phyloP scores from a whole-genome alignment of 768 basidiomycete species.

The Scleroderma bovista region DNA sequence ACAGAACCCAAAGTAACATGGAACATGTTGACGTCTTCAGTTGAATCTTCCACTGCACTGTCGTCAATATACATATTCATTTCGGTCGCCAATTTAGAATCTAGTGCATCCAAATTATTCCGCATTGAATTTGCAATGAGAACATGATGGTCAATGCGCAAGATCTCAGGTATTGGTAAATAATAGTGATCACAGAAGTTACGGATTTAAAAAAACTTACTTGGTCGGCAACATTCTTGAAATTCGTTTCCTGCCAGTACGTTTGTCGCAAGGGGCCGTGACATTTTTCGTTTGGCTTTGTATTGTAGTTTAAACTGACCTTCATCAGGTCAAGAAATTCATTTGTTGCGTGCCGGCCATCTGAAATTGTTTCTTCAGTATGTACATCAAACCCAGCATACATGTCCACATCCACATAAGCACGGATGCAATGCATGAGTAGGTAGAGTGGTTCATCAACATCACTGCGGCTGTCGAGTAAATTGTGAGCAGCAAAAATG shows the following conservation, averaged over 20 bases:
- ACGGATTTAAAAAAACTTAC: conserved; percentile 22
- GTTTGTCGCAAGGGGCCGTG: background rate
- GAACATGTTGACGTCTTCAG: background rate
- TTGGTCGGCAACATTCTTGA: conserved; percentile 29
- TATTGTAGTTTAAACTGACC: conserved; percentile 10
- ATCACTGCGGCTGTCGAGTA: conserved; percentile 13
- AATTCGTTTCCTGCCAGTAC: conserved; percentile 29
- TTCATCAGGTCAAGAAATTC: conserved; percentile 16
- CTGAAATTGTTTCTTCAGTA: conserved; percentile 21
- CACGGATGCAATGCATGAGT: conserved; percentile 24
- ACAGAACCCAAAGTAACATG: background rate
- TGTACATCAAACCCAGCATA: conserved; percentile 29
- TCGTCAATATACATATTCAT: background rate
- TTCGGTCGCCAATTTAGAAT: conserved; percentile 13
- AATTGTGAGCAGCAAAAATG: background rate
- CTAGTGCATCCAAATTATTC: background rate
- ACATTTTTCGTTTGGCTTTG: background rate
- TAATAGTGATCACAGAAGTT: background rate
- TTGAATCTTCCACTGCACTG: background rate
- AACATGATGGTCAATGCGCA: conserved; percentile 1
- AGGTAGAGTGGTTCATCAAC: conserved; percentile 12
- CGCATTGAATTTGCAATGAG: conserved; percentile 2
- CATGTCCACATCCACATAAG: conserved; percentile 28
- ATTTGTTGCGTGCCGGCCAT: conserved; percentile 12
- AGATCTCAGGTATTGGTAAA: conserved; percentile 1